A percentile compares a stretch with the other conserved stretches of the same genome.
Conservation (phyloP, 1,139 yeast species). For the Yamadazyma blattariae region DNA sequence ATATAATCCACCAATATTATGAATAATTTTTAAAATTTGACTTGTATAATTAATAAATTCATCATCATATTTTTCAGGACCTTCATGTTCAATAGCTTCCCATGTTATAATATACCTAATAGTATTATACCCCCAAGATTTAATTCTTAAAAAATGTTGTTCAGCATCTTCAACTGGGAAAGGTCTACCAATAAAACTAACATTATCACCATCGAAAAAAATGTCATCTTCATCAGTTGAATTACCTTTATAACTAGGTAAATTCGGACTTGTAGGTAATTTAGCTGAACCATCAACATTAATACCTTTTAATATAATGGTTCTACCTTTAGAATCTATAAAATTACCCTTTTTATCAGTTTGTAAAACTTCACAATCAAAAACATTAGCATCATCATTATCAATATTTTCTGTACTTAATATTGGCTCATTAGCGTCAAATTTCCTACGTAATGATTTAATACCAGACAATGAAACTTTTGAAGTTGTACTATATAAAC, state of each 20-base stretch:
- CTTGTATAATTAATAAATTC: conserved; percentile 72
- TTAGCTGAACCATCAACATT: conserved; percentile 79
- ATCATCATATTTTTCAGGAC: conserved; percentile 82
- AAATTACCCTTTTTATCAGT: conserved; percentile 53
- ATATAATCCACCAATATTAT: conserved; percentile 68
- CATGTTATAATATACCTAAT: conserved; percentile 78
- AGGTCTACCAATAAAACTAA: conserved; percentile 81
- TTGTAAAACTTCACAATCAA: conserved; percentile 32
- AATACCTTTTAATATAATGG: conserved; percentile 70
- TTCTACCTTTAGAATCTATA: conserved; percentile 58
- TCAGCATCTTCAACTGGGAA: conserved; percentile 72
- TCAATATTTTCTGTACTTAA: conserved; percentile 10
- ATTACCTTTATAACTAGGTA: conserved; percentile 51
- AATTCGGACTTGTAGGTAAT: conserved; percentile 57
- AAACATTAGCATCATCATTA: neutral
- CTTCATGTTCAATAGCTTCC: conserved; percentile 90
- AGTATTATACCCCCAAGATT: conserved; percentile 79
- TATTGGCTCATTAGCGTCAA: conserved; percentile 20
- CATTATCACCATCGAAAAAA: conserved; percentile 67
- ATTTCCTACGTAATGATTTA: conserved; percentile 25
- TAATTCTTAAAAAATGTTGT: conserved; percentile 64
- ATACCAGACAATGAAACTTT: conserved; percentile 26
- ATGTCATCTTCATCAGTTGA: conserved; percentile 42
- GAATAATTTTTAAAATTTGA: conserved; percentile 55
- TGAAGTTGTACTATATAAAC: conserved; percentile 27